These are phyloP conservation scores for Hippophae tibetana DNA, from an alignment of 306 rosid genomes.

Conservation along the genomic window DNA sequence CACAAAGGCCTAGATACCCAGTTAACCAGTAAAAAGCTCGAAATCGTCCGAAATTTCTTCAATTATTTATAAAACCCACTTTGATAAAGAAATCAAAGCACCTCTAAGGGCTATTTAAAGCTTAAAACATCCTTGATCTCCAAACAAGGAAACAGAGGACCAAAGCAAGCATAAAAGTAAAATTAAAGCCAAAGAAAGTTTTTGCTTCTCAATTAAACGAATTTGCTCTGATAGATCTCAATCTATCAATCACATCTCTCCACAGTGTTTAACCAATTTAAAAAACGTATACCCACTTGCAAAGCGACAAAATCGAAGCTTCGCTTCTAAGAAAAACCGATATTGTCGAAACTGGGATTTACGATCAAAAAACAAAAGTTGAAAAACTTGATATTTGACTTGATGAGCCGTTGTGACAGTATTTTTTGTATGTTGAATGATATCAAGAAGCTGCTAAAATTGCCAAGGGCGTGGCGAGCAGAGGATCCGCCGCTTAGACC, in stretches of 20 bases:
- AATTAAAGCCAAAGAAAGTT: conserved; percentile 12
- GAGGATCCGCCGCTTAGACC: conserved; percentile 21
- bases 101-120: background rate
- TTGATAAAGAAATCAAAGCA: background rate
- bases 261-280: no score
- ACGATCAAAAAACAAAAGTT: background rate
- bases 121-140: conserved; percentile 11
- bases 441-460: background rate
- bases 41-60: conserved; percentile 5
- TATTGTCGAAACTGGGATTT: no score
- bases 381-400: background rate
- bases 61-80: background rate
- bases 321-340: no score
- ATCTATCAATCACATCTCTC: background rate
- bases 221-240: conserved; percentile 2
- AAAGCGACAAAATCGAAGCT: background rate
- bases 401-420: conserved; percentile 10
- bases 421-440: background rate
- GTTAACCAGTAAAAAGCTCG: conserved; percentile 5
- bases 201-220: background rate
- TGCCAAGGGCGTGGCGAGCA: conserved; percentile 15
- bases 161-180: conserved; percentile 15
- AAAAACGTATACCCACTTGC: background rate
- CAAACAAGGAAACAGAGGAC: conserved; percentile 4
- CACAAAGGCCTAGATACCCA: background rate